A percentile compares a stretch with the other conserved stretches of the same genome.
Conservation (phyloP, 257 asterid genomes). For the Cruciata laevipes region DNA sequence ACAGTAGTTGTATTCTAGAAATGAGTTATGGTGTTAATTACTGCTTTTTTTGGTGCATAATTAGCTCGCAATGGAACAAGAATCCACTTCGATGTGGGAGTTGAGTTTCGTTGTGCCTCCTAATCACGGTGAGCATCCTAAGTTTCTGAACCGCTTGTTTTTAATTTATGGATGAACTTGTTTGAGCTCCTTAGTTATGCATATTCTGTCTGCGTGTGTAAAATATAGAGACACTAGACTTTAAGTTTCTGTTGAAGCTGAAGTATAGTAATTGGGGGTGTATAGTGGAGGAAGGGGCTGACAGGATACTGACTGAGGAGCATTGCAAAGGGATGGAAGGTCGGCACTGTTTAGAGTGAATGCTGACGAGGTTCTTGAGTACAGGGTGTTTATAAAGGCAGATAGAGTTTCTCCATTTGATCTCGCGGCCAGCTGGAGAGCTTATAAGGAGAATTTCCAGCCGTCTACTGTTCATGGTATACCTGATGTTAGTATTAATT, state of each 20-base stretch:
- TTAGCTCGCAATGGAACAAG: constrained; percentile 93
- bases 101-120: constrained; percentile 93
- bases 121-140: constrained; percentile 31
- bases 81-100: constrained; percentile 89
- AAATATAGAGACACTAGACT: constrained; percentile 74
- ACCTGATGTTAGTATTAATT: constrained; percentile 80
- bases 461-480: constrained; percentile 91
- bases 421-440: constrained; percentile 99
- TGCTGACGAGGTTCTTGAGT: constrained; percentile 65
- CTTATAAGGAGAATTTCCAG: constrained; percentile 84
- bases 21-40: not conserved
- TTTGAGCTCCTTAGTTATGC: constrained; percentile 15
- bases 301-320: constrained; percentile 71
- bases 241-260: constrained; percentile 83
- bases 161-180: not conserved
- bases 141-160: not conserved
- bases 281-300: constrained; percentile 83
- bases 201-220: not conserved
- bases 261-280: constrained; percentile 45
- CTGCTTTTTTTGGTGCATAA: not conserved
- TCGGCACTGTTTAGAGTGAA: constrained; percentile 58
- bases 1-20: not conserved
- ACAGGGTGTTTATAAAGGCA: constrained; percentile 65
- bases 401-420: constrained; percentile 91
- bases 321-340: constrained; percentile 65